phyloP scores from a whole-genome alignment of 2,329 filamentous ascomycete species.

The Penicillium sp. region DNA sequence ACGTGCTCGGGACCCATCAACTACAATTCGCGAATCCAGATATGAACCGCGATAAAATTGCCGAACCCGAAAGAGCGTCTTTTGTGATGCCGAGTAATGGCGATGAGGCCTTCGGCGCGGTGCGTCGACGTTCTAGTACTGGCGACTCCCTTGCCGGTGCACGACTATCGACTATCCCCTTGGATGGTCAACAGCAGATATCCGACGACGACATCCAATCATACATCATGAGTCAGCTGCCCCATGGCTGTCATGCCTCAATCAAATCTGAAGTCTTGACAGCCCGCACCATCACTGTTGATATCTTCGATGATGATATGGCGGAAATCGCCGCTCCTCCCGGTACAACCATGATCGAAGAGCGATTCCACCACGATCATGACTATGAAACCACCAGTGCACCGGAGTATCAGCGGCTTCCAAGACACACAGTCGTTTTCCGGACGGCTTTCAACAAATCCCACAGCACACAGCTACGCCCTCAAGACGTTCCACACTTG shows the following conservation, averaged over 20 bases:
- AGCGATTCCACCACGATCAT: conserved; percentile 56
- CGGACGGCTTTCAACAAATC: conserved; percentile 48
- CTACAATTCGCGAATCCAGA: conserved; percentile 35
- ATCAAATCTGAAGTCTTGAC: conserved; percentile 49
- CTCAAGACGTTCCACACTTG: conserved; percentile 12
- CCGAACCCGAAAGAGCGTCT: conserved; percentile 58
- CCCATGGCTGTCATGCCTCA: conserved; percentile 46
- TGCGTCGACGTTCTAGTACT: conserved; percentile 38
- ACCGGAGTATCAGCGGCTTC: conserved; percentile 42
- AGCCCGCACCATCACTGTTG: conserved; percentile 52
- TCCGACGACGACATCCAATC: conserved; percentile 50
- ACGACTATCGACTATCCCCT: conserved; percentile 36
- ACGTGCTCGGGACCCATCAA: conserved; percentile 50
- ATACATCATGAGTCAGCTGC: conserved; percentile 54
- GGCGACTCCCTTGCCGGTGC: conserved; percentile 28
- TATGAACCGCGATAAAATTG: conserved; percentile 50
- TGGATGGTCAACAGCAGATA: conserved; percentile 43
- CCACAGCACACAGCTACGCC: conserved; percentile 42
- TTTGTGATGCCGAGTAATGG: conserved; percentile 44
- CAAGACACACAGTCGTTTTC: conserved; percentile 52
- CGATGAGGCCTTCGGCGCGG: conserved; percentile 43
- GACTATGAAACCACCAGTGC: conserved; percentile 40
- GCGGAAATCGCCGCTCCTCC: conserved; percentile 50
- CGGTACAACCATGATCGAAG: conserved; percentile 51
- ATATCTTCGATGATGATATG: conserved; percentile 48